Percentiles rank a stretch among this genome's conserved stretches.
Conservation (phyloP, 371 early-diverging fungal species). For the Entomophthora muscae region DNA sequence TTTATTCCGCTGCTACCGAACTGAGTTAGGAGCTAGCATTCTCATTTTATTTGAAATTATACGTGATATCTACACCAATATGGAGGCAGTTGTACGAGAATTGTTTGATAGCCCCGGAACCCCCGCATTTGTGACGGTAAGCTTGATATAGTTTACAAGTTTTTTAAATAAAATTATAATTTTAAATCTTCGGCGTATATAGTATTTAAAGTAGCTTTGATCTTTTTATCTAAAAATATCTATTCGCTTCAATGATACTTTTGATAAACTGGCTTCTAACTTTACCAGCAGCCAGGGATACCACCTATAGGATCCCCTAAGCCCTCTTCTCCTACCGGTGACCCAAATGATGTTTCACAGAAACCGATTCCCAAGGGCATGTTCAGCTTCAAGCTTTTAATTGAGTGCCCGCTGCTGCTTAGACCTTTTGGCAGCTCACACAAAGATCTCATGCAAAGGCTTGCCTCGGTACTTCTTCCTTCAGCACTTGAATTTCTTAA, state of each 20-base stretch:
- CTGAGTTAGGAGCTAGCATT: conserved; percentile 65
- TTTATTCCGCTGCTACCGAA: conserved; percentile 70
- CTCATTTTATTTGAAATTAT: conserved; percentile 82
- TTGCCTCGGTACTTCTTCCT: neutral
- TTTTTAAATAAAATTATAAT: too few relatives aligned
- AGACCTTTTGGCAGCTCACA: conserved; percentile 20
- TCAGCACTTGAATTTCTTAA: conserved; percentile 18
- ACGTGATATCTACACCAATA: conserved; percentile 75
- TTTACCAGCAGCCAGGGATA: conserved; percentile 25
- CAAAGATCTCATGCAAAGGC: conserved; percentile 8
- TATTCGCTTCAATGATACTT: too few relatives aligned
- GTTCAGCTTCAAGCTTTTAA: conserved; percentile 87
- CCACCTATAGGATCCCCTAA: conserved; percentile 44
- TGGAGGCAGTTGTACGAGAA: conserved; percentile 66
- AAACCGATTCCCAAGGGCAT: conserved; percentile 55
- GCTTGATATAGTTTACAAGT: too few relatives aligned
- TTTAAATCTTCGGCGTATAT: too few relatives aligned
- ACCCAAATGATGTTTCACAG: conserved; percentile 26
- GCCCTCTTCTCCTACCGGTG: conserved; percentile 60
- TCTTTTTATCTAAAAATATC: too few relatives aligned
- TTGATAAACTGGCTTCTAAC: too few relatives aligned
- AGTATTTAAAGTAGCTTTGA: too few relatives aligned
- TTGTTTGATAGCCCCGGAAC: conserved; percentile 53
- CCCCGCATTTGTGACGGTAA: conserved; percentile 31
- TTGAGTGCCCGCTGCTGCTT: conserved; percentile 95